A percentile compares a stretch with the other conserved stretches of the same genome.
These are phyloP conservation scores for Taphrina wiesneri DNA, from an alignment of 1,139 yeast genomes.

Conservation along the genomic window DNA sequence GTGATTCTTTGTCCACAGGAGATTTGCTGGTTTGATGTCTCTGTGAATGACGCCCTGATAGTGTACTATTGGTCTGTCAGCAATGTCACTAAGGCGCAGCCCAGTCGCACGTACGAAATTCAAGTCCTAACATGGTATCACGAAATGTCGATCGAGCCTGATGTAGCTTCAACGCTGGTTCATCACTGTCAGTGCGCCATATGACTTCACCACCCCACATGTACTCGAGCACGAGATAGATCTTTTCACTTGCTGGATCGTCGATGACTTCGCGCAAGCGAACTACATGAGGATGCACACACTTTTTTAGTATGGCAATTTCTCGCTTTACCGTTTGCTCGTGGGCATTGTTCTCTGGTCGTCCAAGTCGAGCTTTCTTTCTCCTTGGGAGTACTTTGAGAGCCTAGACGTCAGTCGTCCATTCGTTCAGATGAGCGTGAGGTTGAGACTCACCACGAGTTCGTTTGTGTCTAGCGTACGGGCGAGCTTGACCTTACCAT, in stretches of 20 bases:
- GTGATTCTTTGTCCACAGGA: slow-evolving; percentile 69
- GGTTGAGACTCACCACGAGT: slow-evolving; percentile 1
- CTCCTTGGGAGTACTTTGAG: slow-evolving; percentile 87
- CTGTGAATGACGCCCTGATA: slow-evolving; percentile 92
- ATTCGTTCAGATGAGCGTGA: too few species aligned
- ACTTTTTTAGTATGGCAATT: slow-evolving; percentile 93
- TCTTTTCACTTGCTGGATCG: slow-evolving; percentile 78
- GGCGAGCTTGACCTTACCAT: slow-evolving; percentile 94
- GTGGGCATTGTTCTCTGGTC: slow-evolving; percentile 52
- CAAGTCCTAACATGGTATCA: slow-evolving; percentile 85
- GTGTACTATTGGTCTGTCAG: slow-evolving; percentile 53
- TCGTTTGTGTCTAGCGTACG: slow-evolving; percentile 47
- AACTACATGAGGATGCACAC: slow-evolving; percentile 89
- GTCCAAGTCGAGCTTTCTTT: slow-evolving; percentile 59
- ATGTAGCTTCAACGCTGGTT: slow-evolving; percentile 55
- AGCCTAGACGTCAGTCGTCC: slow-evolving; percentile 49
- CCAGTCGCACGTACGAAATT: slow-evolving; percentile 51
- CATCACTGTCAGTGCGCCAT: slow-evolving; percentile 61
- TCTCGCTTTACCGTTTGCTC: slow-evolving; percentile 82
- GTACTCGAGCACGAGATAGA: slow-evolving; percentile 86
- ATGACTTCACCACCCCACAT: slow-evolving; percentile 88
- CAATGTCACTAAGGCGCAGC: neutral
- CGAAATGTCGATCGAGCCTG: slow-evolving; percentile 71
- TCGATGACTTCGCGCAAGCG: slow-evolving; percentile 84
- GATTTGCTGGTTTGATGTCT: slow-evolving; percentile 95